Base-by-base conservation (phyloP, 148 eudicot species). In the Chenopodium formosanum region DNA sequence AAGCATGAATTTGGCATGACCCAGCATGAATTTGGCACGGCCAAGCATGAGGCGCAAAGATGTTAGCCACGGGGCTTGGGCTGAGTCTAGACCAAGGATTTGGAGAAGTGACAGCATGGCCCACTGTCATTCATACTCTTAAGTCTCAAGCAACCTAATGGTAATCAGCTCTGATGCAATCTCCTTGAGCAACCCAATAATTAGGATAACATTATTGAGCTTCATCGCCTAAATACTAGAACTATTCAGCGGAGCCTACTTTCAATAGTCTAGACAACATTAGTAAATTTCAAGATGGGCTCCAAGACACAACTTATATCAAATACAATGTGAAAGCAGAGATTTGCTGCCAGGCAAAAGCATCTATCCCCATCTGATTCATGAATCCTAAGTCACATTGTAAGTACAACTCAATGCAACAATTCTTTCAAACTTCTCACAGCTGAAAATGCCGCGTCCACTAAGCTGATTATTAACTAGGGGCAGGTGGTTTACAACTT, bases 401-500 rank as follows among this genome's bases (percentile, higher is more conserved):
- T 72, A 44, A 44, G 37, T 47, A 29, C 20, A 56, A 44, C 65
- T 75, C 64, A 75, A 29, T 9, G 34, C 31, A 74, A 25, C 32
- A 74, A 4, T 4, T 20, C 62, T 74, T 40, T 32, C 63, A 47
- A 50, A 74, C 77, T 48, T 50, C 32, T 34, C 37, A 52, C 1
- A 75, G 66, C 65, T 23, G 66, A 75, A 29, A 13, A 75, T 56
- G 78, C 31, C 78, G 32, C 27, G 1, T 46, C 75, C 62, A 70
- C 11, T 29, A 20, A 32, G 50, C 17, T 22, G 2, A 53, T 14
- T 7, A 20, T 7, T 5, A 16, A 78, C 23, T 31, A 46, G 20
- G 63, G 23, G 14, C 73, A 47, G 48, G 73, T 44, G 73, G 70
- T 32, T 66, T 65, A 52, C 60, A 78, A 46, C 73, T 32, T 66